Base-by-base conservation (phyloP, 345 rosid genomes). In the Aurinia saxatilis region DNA sequence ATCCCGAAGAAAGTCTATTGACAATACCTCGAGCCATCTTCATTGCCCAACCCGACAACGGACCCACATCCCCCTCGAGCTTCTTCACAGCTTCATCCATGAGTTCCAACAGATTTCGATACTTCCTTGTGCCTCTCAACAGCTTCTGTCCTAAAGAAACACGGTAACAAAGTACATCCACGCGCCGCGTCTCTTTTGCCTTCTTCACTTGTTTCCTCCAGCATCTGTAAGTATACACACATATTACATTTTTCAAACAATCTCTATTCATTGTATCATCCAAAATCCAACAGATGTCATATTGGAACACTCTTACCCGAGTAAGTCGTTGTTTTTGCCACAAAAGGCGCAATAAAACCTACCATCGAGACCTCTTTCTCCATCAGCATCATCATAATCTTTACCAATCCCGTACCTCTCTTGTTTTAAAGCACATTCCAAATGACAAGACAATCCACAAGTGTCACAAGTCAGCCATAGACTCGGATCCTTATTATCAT, bases 401-500 rank as follows among this genome's bases (percentile, higher is more conserved):
- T 71, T 76, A 49, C 82, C 80, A 74, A 90, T 82, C 59, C 92
- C 83, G 67, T 87, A 78, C 34, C 58, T 74, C 29, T 84, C 90
- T 66, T 85, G 73, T 60, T 80, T 84, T 44, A 90, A 74, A 60
- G 89, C 86, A 77, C 99, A 93, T 29, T 86, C 95, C 57, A 95
- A 84, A 75, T 95, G 99, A 67, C 86, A 86, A 14, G 95, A 86
- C 87, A 84, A 68, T 16, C 91, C 92, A 76, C 99, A 95, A 34
- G 84, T 75, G 73, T 80, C 75, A 72, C 99, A 93, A 57, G 75
- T 77, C 45, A 90, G 65, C 99, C 99, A 93, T 49, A 93, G 75
- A 71, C 97, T 93, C 40, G 95, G 95, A 73, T 90, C 99, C 77
- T 93, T 93, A 47, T 86, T 86, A 79, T 93, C 97, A 60, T 90